Evolutionary conservation across 495 filamentous ascomycete genomes (phyloP), one percentile per base, ranked within the genome.

Genomic region (Penicillium steckii): DNA sequence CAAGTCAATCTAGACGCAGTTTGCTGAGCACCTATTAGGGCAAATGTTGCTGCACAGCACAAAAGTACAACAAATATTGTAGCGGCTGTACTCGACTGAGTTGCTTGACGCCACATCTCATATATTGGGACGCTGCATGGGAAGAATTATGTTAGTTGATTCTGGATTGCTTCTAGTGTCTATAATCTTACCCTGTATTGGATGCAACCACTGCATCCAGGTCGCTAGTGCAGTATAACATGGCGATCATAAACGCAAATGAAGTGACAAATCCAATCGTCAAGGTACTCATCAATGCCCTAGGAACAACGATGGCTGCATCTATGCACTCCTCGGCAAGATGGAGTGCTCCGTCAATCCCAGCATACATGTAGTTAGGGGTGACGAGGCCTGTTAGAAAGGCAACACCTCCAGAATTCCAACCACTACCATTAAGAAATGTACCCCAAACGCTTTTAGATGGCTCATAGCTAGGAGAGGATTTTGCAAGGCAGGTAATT

Each of bases 1-100:
- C 72, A 75, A 3, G 66, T 68, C 26, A 75, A 59, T 17, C 71
- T 63, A 8, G 71, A 74, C 3, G 66, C 65, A 1, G 65, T 67
- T 30, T 71, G 66, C n/a, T 61, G 57, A 27, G 55, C 57, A 12
- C 61, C 61, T 23, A 65, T 61, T 9, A 60, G 47, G 17, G 64
- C 59, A 10, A 68, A 57, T 17, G 66, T 60, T n/a, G 55, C 53
- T 1, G 64, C 49, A 40, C 53, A 46, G 5, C 60, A 50, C 5
- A 67, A 46, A 6, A 66, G 40, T 6, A 55, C 32, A 8, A 61
- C 56, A n/a, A 69, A 58, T 1, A 58, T 46, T 25, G 61, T 66
- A 10, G 66, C 66, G 12, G 57, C 66, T n/a, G 53, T 48, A n/a
- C 30, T 29, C 5, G 65, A 67, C 10, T 50, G 29, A 13, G 62